A percentile compares a stretch with the other conserved stretches of the same genome.
These are phyloP conservation scores for Tympanopsis confertula DNA, from an alignment of 2,329 filamentous ascomycete genomes.

Conservation along the genomic window DNA sequence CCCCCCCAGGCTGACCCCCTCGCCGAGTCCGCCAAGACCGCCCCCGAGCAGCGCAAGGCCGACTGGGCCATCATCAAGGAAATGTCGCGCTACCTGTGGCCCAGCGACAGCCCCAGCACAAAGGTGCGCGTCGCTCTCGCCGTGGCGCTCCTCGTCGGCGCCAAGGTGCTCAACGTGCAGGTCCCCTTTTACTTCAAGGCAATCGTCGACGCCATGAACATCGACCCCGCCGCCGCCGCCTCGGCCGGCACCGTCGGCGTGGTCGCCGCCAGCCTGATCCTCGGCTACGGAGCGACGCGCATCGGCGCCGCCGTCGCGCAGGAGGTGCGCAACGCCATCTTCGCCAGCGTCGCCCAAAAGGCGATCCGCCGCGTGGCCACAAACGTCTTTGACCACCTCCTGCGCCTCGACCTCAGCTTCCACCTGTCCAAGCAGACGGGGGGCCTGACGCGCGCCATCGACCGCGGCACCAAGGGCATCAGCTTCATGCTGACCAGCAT, in stretches of 20 bases:
- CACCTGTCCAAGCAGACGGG: slow-evolving; percentile 91
- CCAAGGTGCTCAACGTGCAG: slow-evolving; percentile 93
- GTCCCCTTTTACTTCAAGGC: slow-evolving; percentile 98
- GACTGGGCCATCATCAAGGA: slow-evolving; percentile 99
- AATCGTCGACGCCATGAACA: slow-evolving; percentile 95
- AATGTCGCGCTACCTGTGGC: slow-evolving; percentile 94
- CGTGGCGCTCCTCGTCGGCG: slow-evolving; percentile 72
- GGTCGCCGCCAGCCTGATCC: slow-evolving; percentile 81
- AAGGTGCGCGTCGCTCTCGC: slow-evolving; percentile 76
- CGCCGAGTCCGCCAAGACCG: slow-evolving; percentile 54
- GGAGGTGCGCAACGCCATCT: slow-evolving; percentile 88
- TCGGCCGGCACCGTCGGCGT: slow-evolving; percentile 78
- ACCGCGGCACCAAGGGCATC: slow-evolving; percentile 94
- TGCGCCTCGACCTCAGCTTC: slow-evolving; percentile 83
- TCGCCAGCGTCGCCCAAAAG: slow-evolving; percentile 92
- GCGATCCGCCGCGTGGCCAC: slow-evolving; percentile 82
- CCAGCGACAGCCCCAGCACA: slow-evolving; percentile 73
- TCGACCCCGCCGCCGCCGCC: slow-evolving; percentile 83
- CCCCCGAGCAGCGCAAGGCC: slow-evolving; percentile 83
- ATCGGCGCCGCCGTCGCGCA: slow-evolving; percentile 85
- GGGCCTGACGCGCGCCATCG: slow-evolving; percentile 83
- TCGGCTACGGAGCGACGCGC: slow-evolving; percentile 81
- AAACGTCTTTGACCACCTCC: slow-evolving; percentile 83
- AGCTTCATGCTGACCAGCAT: slow-evolving; percentile 94
- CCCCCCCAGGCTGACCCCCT: slow-evolving; percentile 48